These are phyloP conservation scores for Vanderwaltozyma tropicalis DNA, from an alignment of 805 yeast genomes.

Conservation along the genomic window DNA sequence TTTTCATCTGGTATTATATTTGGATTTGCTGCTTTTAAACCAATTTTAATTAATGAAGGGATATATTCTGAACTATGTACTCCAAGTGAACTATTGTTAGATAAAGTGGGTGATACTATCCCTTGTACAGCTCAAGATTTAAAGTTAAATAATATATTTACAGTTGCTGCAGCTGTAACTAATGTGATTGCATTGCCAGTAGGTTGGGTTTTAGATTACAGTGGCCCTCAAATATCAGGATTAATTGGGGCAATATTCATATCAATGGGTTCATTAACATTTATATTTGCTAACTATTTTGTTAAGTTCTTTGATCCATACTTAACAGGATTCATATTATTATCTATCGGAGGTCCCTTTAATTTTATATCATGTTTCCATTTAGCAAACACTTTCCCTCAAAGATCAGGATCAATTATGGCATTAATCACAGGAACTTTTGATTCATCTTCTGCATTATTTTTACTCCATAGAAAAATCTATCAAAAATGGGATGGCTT, in stretches of 20 bases:
- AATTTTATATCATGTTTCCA: slow-evolving; percentile 86
- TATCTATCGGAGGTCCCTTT: slow-evolving; percentile 92
- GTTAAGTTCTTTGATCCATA: slow-evolving; percentile 45
- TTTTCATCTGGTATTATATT: slow-evolving; percentile 89
- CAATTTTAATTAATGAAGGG: slow-evolving; percentile 66
- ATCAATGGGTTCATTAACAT: slow-evolving; percentile 41
- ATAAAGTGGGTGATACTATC: not conserved
- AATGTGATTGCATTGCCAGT: slow-evolving; percentile 76
- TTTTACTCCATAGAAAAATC: slow-evolving; percentile 57
- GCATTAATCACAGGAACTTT: slow-evolving; percentile 90
- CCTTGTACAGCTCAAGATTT: slow-evolving; percentile 73
- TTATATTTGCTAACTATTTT: slow-evolving; percentile 8
- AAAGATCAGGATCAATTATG: slow-evolving; percentile 66
- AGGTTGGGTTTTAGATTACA: slow-evolving; percentile 65
- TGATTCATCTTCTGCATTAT: slow-evolving; percentile 85
- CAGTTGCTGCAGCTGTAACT: slow-evolving; percentile 78
- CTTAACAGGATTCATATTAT: slow-evolving; percentile 56
- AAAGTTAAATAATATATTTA: slow-evolving; percentile 70
- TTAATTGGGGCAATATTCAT: slow-evolving; percentile 58
- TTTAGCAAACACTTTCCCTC: slow-evolving; percentile 77
- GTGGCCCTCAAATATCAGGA: slow-evolving; percentile 76
- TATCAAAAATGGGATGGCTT: slow-evolving; percentile 35
- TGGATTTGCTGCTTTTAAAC: slow-evolving; percentile 93
- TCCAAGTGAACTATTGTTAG: slow-evolving; percentile 3
- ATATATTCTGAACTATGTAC: slow-evolving; percentile 57